Evolutionary conservation across 2,329 filamentous ascomycete species (phyloP), one percentile per base, ranked within the genome.

Genomic region (Arthrinium phaeospermum): DNA sequence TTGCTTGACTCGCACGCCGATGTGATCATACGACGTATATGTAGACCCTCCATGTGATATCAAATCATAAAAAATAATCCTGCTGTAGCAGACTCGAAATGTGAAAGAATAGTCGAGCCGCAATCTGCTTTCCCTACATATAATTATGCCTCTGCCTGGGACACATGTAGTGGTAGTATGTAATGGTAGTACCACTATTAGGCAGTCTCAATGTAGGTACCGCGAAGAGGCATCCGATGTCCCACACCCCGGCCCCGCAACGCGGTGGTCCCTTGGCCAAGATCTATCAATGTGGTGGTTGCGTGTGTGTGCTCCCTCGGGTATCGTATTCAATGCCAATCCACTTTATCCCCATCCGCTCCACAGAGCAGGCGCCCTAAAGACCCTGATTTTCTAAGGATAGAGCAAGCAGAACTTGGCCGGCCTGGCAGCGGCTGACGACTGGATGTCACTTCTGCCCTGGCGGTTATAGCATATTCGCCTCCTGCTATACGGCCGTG

Each of bases 41-140:
- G n/a, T 2, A 41, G 57, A 10, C 34, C 34, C n/a, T 41, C 13
- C 34, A n/a, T 41, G 57, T 41, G 0, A 64, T 22, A 41, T n/a
- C 19, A 41, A 30, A 8, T 37, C 57, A 41, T 64, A 8, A 7
- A 13, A 30, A 30, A 4, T 30, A 30, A 2, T 8, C 13, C 57
- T 14, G 19, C 22, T 64, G 22, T 34, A 37, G 22, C 8, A 10
- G 34, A 61, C 22, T 4, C 30, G 10, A n/a, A 64, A 64, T 41
- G 34, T 14, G 57, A 41, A 41, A 24, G 57, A 64, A 64, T 64
- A 64, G 57, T 64, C 57, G 57, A 64, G 57, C 34, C 19, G 57
- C 16, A 64, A 41, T 64, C 34, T 64, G 12, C 3, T 4, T 64
- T 37, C 57, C 30, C 5, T 41, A 41, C 34, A 30, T 61, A 22